Base-by-base conservation (phyloP, 2,329 filamentous ascomycete species). In the Xylariaceae sp. region DNA sequence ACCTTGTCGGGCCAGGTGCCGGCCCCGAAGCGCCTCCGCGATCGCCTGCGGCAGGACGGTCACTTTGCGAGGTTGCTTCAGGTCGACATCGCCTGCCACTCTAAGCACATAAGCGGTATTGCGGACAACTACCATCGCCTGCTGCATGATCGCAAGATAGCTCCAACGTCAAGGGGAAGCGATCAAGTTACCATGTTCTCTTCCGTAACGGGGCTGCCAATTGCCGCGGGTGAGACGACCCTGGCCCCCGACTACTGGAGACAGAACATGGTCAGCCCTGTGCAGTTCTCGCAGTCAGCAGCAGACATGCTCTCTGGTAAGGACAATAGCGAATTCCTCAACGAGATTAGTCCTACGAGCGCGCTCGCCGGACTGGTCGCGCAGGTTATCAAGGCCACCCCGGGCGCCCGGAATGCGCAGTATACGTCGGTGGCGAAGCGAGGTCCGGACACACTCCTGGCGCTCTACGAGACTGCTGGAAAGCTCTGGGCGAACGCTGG, bases 11-110 rank as follows among this genome's bases (percentile, higher is more conserved):
- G 72, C 0, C 60, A 56, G 12, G 42, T 23, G 3, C 9, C 48
- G 0, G 53, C 50, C 0, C 49, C 69, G 2, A 51, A 65, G 3
- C 18, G 54, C 9, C 21, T 68, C 2, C 44, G 48, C 7, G 48
- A 61, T 5, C 50, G 54, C 1, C 21, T 69, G n/a, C 52, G 65
- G 40, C 57, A 46, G 1, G 56, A 57, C 12, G 62, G 52, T 14
- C 67, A 61, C 26, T 72, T 72, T 57, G 68, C 69, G 1, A 44
- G 70, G 5, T 46, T 64, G 16, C 59, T 74, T 7, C 67, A 61
- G 12, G 69, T 71, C 19, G 63, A 70, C 18, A 48, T 63, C 10
- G 71, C 71, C 6, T 74, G 73, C 47, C 71, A 74, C 56, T 72
- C 71, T 0, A 50, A 59, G 5, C 60, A 66, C 18, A 73, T 74